Evolutionary conservation across 1,139 yeast genomes (phyloP).

Genomic region (Diutina catenulata): DNA sequence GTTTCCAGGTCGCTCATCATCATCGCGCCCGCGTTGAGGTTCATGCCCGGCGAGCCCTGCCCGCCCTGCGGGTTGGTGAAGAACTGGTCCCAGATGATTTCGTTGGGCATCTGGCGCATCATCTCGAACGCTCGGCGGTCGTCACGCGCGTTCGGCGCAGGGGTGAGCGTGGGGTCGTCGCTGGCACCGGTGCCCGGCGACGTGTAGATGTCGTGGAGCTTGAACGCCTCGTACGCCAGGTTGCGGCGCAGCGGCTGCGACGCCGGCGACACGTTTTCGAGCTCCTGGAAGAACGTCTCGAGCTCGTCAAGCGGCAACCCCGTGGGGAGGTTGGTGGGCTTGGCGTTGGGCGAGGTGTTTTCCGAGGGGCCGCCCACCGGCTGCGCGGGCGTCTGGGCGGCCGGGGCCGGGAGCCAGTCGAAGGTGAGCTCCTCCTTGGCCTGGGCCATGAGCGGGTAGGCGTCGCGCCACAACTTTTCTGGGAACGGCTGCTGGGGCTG

Average conservation of each 20-base stretch:
- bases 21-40: neutral
- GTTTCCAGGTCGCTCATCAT: too few species aligned
- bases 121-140: constrained; percentile 30
- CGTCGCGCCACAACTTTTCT: constrained; percentile 1
- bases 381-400: neutral
- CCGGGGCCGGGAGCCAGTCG: constrained; percentile 4
- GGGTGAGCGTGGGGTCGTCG: too few species aligned
- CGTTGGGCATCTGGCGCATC: constrained; percentile 55
- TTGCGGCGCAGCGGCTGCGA: constrained; percentile 8
- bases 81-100: constrained; percentile 70
- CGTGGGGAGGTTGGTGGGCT: neutral
- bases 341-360: neutral
- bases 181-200: constrained; percentile 1
- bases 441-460: constrained; percentile 3
- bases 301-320: constrained; percentile 16
- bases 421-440: neutral
- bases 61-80: constrained; percentile 29
- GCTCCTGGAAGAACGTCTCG: constrained; percentile 32
- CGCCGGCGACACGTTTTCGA: constrained; percentile 20
- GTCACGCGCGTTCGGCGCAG: constrained; percentile 7
- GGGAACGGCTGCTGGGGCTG: neutral
- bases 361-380: neutral
- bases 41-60: neutral
- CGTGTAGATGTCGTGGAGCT: constrained; percentile 1
- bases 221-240: constrained; percentile 1